A percentile compares a stretch with the other conserved stretches of the same genome.
phyloP scores from a whole-genome alignment of 306 rosid species.

The Fragaria ananassa region DNA sequence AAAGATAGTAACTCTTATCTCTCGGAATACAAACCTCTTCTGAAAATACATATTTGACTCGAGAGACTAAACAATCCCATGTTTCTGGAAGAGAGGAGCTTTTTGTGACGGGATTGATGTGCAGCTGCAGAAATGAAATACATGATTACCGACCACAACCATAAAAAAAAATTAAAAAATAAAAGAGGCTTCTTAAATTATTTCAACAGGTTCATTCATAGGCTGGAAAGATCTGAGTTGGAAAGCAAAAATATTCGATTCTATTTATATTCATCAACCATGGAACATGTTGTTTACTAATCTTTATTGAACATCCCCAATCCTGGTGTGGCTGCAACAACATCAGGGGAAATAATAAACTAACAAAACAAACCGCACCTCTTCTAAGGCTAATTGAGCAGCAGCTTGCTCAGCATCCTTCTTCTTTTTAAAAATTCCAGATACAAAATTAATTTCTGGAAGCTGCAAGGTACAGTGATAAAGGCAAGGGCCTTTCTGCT shows the following conservation, averaged over 20 bases:
- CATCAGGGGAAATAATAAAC: background rate
- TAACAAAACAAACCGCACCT: conserved; percentile 44
- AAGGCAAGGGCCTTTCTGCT: conserved; percentile 55
- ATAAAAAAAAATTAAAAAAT: background rate
- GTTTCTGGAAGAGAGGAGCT: conserved; percentile 60
- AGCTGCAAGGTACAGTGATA: conserved; percentile 80
- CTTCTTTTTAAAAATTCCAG: conserved; percentile 73
- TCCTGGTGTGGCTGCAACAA: background rate
- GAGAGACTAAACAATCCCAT: conserved; percentile 49
- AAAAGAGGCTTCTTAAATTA: background rate
- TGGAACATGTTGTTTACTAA: background rate
- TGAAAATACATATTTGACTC: conserved; percentile 56
- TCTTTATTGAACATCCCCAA: background rate
- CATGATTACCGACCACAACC: conserved; percentile 10
- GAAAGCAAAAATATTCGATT: background rate
- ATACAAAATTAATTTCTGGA: conserved; percentile 60
- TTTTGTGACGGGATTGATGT: conserved; percentile 35
- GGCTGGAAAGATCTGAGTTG: background rate
- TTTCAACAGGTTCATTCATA: background rate
- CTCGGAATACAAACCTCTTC: conserved; percentile 55
- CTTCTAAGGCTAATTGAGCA: conserved; percentile 73
- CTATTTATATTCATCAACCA: background rate
- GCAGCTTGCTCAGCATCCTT: conserved; percentile 97
- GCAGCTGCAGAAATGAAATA: conserved; percentile 55
- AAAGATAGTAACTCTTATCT: background rate